Evolutionary conservation across 2,329 filamentous ascomycete genomes (phyloP), one percentile per base, ranked within the genome.

Genomic region (Harringtonia aguacate): DNA sequence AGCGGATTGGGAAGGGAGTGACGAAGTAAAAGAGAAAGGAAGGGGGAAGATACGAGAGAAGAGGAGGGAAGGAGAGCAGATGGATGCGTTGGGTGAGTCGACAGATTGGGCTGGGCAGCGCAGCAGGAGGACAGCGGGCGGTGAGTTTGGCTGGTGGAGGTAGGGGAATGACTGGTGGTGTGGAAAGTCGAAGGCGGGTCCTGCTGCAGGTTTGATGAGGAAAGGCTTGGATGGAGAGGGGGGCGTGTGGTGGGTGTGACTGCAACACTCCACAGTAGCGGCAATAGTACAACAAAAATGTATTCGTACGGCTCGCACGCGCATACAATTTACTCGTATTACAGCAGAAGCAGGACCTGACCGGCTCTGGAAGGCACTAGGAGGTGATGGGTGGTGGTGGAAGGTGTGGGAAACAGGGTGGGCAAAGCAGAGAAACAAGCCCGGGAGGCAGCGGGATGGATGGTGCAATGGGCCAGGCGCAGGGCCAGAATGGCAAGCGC

Each of bases 11-110:
- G 48, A 43, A 46, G 52, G 24, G 24, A 53, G 46, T 27, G 37
- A 21, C 30, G 37, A 44, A n/a, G 43, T 36, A 33, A 33, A 22
- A 49, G 46, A 44, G 46, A 47, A 48, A 51, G 29, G 34, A 27
- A 18, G 29, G 53, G 47, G 53, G 56, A 48, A 50, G 54, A 56
- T 53, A 55, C 54, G 60, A 34, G 30, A 58, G 49, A 48, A 45
- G 49, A 57, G 53, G 54, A 54, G 55, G 34, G 45, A 54, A 52
- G 53, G 31, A 48, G 52, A 43, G 51, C 43, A 43, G 47, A 51
- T 42, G 43, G 31, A 43, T 29, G 37, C 40, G 33, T 29, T 35
- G 39, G 30, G 35, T 17, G 10, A 21, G 35, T 7, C 18, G 17
- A 22, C 18, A 7, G 35, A 12, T 13, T 17, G 34, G 34, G 21